These are phyloP conservation scores for Globisporangium paroecandrum DNA, from an alignment of 352 stramenopile species.

Conservation along the genomic window DNA sequence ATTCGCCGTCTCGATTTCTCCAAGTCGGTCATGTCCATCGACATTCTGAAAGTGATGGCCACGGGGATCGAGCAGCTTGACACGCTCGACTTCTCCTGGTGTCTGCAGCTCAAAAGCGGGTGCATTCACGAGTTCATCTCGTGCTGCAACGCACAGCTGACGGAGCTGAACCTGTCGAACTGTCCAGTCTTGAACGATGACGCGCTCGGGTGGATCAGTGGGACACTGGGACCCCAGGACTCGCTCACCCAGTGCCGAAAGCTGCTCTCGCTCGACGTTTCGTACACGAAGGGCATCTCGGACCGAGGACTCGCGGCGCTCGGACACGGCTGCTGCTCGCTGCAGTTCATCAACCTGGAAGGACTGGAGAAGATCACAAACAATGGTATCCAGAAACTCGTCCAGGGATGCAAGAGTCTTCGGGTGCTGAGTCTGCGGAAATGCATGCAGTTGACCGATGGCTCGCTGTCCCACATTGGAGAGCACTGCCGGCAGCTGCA, in stretches of 20 bases:
- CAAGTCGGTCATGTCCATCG: conserved; percentile 39
- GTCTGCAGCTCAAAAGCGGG: conserved; percentile 48
- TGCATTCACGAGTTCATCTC: conserved; percentile 66
- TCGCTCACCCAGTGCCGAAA: conserved; percentile 58
- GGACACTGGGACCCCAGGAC: conserved; percentile 54
- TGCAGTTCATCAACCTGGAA: conserved; percentile 80
- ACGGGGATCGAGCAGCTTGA: conserved; percentile 61
- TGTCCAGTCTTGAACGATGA: conserved; percentile 69
- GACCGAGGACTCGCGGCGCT: conserved; percentile 58
- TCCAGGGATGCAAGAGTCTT: conserved; percentile 46
- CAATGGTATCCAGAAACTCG: conserved; percentile 39
- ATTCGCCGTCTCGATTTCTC: conserved; percentile 57
- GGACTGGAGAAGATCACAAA: conserved; percentile 54
- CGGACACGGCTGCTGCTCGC: conserved; percentile 36
- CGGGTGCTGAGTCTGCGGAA: conserved; percentile 60
- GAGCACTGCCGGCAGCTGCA: conserved; percentile 43
- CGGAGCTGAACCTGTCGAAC: conserved; percentile 51
- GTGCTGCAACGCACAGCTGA: conserved; percentile 57
- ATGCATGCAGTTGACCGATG: conserved; percentile 61
- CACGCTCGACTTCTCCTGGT: conserved; percentile 56
- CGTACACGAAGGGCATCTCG: conserved; percentile 51
- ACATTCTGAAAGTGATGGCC: conserved; percentile 69
- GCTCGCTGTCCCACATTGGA: conserved; percentile 43
- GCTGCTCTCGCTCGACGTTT: conserved; percentile 67
- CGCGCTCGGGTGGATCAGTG: conserved; percentile 66